Base-by-base conservation (phyloP, 805 yeast species). In the Zygosaccharomyces kombuchaensis region DNA sequence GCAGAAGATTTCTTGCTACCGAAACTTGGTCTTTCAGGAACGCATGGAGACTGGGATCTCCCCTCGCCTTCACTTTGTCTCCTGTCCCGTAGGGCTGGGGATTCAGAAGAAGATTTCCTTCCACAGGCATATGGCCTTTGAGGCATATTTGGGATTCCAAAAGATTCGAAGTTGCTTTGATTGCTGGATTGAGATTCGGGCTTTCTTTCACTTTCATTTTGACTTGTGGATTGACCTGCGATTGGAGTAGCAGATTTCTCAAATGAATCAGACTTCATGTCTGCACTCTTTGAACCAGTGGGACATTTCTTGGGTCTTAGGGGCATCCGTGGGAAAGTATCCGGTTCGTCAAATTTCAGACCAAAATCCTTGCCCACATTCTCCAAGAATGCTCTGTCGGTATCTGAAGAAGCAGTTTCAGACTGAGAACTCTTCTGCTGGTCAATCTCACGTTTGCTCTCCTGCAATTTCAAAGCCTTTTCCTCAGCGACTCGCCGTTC, bases 41-140 rank as follows among this genome's bases (percentile, higher is more conserved):
- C 8, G 29, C 22, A 22, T 36, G 21, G 44, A 42, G 22, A 31
- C n/a, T 14, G 17, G n/a, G 31, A 17, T 10, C 22, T 17, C 26
- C 22, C 27, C 16, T 38, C 41, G 19, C 29, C 12, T 8, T 25
- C 6, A 9, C 25, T 27, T 17, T 37, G 45, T 26, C 50, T 54
- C 35, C 50, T 43, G 36, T 34, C 16, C 36, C 54, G 56, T 19
- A 47, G 38, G 6, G 23, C 8, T 25, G 59, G 52, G 19, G 27
- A 38, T 13, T 35, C 30, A 29, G 22, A 13, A 4, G 31, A 19
- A 9, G 32, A n/a, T 17, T 45, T 39, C 44, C 16, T 43, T 30
- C 14, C 31, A 13, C n/a, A 17, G 21, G 7, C 19, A 19, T 0
- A n/a, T 23, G 44, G 10, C 31, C 40, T 36, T 19, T 19, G 5